A percentile compares a stretch with the other conserved stretches of the same genome.
Conservation (phyloP, 2,329 filamentous ascomycete species). For the Macrophomina phaseolina region DNA sequence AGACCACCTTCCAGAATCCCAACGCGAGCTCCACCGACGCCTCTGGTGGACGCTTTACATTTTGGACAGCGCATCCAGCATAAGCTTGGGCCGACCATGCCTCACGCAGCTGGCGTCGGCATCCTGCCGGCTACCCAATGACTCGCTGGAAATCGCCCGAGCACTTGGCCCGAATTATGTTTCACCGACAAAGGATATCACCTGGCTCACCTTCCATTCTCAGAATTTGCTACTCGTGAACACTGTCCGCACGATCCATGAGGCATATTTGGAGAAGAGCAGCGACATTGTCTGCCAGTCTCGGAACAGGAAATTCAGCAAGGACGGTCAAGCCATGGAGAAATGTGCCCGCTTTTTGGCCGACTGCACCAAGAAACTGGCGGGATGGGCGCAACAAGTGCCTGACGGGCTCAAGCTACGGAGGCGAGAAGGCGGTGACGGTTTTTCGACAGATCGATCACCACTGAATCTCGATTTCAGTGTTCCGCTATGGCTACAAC, state of each 20-base stretch:
- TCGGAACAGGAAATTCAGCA: constrained; percentile 34
- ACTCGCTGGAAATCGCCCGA: constrained; percentile 40
- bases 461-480: constrained; percentile 27
- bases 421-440: constrained; percentile 29
- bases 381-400: constrained; percentile 43
- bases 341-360: constrained; percentile 41
- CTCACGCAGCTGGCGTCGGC: constrained; percentile 41
- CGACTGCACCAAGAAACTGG: constrained; percentile 35
- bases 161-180: constrained; percentile 36
- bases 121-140: constrained; percentile 47
- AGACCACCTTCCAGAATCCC: constrained; percentile 36
- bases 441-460: constrained; percentile 32
- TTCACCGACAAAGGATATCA: constrained; percentile 36
- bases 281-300: constrained; percentile 31
- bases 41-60: constrained; percentile 51
- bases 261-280: constrained; percentile 43
- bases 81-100: constrained; percentile 56
- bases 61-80: constrained; percentile 53
- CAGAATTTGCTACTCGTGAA: constrained; percentile 46
- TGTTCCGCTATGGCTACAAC: constrained; percentile 26
- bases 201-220: constrained; percentile 48
- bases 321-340: constrained; percentile 39
- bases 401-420: constrained; percentile 41
- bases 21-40: constrained; percentile 52
- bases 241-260: constrained; percentile 41